These are phyloP conservation scores for Melanopsichium pennsylvanicum DNA, from an alignment of 1,284 basidiomycete species.

Conservation along the genomic window DNA sequence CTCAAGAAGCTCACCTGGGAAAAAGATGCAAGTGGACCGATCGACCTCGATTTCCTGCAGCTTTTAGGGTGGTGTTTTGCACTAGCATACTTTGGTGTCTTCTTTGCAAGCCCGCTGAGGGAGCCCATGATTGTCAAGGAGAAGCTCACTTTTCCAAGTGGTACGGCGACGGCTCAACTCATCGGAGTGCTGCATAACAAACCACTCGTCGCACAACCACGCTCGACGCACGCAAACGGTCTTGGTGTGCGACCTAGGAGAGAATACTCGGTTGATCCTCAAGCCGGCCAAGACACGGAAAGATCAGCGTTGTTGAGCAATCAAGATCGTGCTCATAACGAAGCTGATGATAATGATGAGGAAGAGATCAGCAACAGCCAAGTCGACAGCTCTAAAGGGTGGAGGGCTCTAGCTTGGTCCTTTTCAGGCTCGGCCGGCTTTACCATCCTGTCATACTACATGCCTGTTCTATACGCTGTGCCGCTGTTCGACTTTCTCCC, in stretches of 20 bases:
- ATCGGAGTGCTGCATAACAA: slow-evolving; percentile 83
- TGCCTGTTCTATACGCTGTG: slow-evolving; percentile 87
- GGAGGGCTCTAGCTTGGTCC: slow-evolving; percentile 62
- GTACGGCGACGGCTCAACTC: slow-evolving; percentile 92
- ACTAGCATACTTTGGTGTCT: slow-evolving; percentile 73
- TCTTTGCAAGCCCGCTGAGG: slow-evolving; percentile 88
- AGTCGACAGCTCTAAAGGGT: slow-evolving; percentile 24
- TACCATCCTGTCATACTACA: slow-evolving; percentile 74
- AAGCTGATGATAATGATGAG: neutral
- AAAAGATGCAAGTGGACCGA: slow-evolving; percentile 79
- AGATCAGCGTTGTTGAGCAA: slow-evolving; percentile 15
- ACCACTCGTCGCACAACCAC: slow-evolving; percentile 10
- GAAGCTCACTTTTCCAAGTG: slow-evolving; percentile 89
- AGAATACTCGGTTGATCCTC: slow-evolving; percentile 1
- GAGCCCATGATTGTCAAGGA: slow-evolving; percentile 96
- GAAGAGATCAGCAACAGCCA: neutral
- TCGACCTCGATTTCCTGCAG: slow-evolving; percentile 67
- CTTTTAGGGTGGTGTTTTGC: slow-evolving; percentile 43
- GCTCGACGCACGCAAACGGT: neutral
- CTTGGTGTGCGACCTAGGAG: neutral
- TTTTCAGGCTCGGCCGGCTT: slow-evolving; percentile 34
- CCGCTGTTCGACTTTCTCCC: slow-evolving; percentile 84
- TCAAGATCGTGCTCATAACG: neutral
- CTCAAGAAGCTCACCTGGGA: slow-evolving; percentile 78
- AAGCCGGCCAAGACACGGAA: slow-evolving; percentile 13